Conservation (phyloP, 1,284 basidiomycete genomes). For the Fomitopsis palustris region DNA sequence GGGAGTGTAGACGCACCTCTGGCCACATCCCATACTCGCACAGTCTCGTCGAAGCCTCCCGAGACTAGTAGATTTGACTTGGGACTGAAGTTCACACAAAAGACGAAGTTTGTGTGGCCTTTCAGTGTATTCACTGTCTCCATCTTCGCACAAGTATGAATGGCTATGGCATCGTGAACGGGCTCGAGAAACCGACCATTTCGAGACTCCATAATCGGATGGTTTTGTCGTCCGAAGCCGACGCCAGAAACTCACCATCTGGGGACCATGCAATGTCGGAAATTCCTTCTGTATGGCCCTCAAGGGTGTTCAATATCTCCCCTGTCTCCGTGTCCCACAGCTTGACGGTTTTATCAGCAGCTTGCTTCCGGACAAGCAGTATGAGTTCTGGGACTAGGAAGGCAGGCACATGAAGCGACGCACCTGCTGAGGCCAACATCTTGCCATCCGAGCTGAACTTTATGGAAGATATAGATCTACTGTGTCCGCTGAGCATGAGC, state of each 20-base stretch:
- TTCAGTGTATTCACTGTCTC: constrained; percentile 57
- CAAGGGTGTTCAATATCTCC: constrained; percentile 64
- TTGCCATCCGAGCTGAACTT: constrained; percentile 80
- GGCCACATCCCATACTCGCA: constrained; percentile 93
- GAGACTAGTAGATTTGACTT: constrained; percentile 87
- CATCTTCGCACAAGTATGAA: constrained; percentile 38
- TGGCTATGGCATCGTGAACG: not conserved
- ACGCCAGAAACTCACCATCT: constrained; percentile 79
- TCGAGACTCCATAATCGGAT: constrained; percentile 81
- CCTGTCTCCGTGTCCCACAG: constrained; percentile 75
- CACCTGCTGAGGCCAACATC: constrained; percentile 73
- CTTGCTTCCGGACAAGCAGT: constrained; percentile 43
- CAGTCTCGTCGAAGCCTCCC: constrained; percentile 93
- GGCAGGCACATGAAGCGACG: constrained; percentile 23
- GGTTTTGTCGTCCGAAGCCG: constrained; percentile 88
- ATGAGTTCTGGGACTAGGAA: constrained; percentile 12
- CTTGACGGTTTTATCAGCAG: constrained; percentile 76
- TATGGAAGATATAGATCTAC: constrained; percentile 67
- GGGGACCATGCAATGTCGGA: constrained; percentile 87
- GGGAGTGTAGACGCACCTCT: too few relatives aligned
- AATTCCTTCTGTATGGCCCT: constrained; percentile 77
- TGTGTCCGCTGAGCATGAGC: constrained; percentile 69
- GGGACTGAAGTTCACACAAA: constrained; percentile 90
- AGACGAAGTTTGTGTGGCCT: constrained; percentile 92
- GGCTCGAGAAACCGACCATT: constrained; percentile 38